Evolutionary conservation across 2,329 filamentous ascomycete species (phyloP).

Genomic region (Botrytis galanthina): DNA sequence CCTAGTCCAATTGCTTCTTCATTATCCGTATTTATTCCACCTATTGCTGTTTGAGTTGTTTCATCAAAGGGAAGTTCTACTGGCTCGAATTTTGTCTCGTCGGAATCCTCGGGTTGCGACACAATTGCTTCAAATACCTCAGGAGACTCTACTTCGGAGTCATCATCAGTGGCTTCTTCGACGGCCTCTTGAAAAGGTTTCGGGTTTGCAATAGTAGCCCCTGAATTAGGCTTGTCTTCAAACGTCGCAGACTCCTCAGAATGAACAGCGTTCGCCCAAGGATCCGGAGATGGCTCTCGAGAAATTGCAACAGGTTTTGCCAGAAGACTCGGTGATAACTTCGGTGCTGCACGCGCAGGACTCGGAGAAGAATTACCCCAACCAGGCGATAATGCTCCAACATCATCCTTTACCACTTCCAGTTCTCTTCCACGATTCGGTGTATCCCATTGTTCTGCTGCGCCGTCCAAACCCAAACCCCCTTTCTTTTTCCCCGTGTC

Average conservation of each 20-base stretch:
- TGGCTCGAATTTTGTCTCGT: neutral
- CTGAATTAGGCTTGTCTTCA: neutral
- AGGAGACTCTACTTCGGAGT: neutral
- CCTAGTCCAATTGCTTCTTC: conserved; percentile 3
- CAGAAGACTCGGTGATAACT: conserved; percentile 24
- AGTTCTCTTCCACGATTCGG: conserved; percentile 2
- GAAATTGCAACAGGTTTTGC: conserved; percentile 20
- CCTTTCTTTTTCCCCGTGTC: conserved; percentile 21
- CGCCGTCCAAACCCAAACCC: conserved; percentile 25
- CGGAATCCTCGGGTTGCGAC: neutral
- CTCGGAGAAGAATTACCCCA: conserved; percentile 24
- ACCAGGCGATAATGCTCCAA: conserved; percentile 16
- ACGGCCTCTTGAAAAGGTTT: neutral
- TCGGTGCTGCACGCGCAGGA: conserved; percentile 13
- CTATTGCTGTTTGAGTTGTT: neutral
- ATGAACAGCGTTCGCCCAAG: conserved; percentile 29
- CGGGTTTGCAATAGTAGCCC: neutral
- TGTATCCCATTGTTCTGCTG: conserved; percentile 25
- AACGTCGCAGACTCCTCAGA: neutral
- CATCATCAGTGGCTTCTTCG: neutral
- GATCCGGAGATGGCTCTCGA: conserved; percentile 35
- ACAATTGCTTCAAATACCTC: neutral
- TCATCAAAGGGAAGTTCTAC: neutral
- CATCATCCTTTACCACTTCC: conserved; percentile 17
- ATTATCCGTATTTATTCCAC: neutral